Evolutionary conservation across 148 eudicot species (phyloP), one percentile per base, ranked within the genome.

Genomic region (Nepenthes gracilis): DNA sequence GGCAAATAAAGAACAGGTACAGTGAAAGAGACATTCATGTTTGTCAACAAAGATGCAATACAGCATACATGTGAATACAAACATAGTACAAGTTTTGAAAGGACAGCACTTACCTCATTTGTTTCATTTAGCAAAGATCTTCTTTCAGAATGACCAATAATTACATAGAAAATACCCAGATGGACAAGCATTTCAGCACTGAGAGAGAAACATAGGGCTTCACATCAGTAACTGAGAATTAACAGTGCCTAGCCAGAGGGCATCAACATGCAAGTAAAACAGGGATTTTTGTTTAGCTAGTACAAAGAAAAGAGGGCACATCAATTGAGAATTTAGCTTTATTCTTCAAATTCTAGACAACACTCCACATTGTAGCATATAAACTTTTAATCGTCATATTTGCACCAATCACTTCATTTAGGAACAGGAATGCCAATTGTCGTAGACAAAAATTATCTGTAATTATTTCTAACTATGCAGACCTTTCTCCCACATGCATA

Each of bases 71-170:
- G 13, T 4, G 33, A 35, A 14, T 4, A 23, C 23, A 61, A 35
- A 59, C 13, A 14, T 14, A 59, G 23, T 9, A 36, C 12, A 12
- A 12, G 11, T 43, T 11, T 59, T 62, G 33, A 13, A 33, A 54
- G 45, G 8, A 40, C 45, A 33, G 38, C 43, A 34, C 45, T 49
- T 72, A 77, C 87, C 65, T 79, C 81, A 63, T 82, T 77, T 52
- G 77, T 37, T 68, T 82, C 87, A 62, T 68, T 77, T 38, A 79
- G 54, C 2, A 82, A 55, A 47, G 71, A 63, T 59, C 87, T 74
- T 65, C 83, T 77, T 68, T 82, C 87, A 58, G 87, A 82, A 72
- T 82, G 87, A 61, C 87, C 87, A 35, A 82, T 70, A 54, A 82
- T 79, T 64, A 82, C 83, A 83, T 83, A 79, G 52, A 74, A 79